These are phyloP conservation scores for Colletotrichum plurivorum DNA, from an alignment of 2,329 filamentous ascomycete species.

Conservation along the genomic window DNA sequence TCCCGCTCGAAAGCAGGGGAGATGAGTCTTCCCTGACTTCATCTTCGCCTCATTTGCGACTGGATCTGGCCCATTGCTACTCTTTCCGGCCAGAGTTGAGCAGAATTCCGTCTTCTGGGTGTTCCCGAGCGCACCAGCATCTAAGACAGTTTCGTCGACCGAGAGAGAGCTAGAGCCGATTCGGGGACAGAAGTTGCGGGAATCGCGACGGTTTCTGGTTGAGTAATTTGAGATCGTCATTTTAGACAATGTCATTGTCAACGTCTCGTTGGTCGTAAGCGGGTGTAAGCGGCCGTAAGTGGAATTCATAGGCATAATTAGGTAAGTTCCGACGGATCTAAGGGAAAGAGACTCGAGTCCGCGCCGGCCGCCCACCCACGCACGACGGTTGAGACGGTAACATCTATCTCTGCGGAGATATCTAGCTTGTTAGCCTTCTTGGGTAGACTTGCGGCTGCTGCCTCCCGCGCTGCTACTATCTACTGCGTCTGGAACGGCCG, in stretches of 20 bases:
- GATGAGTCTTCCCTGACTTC: slow-evolving; percentile 8
- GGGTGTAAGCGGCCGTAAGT: neutral
- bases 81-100: slow-evolving; percentile 25
- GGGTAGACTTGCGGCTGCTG: neutral
- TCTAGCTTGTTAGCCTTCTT: neutral
- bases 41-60: slow-evolving; percentile 10
- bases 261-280: neutral
- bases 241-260: slow-evolving; percentile 32
- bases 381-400: slow-evolving; percentile 29
- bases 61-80: slow-evolving; percentile 19
- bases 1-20: slow-evolving; percentile 10
- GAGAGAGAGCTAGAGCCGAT: slow-evolving; percentile 13
- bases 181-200: slow-evolving; percentile 1
- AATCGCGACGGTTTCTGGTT: neutral
- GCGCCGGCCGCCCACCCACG: slow-evolving; percentile 8
- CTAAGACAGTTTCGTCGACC: slow-evolving; percentile 33
- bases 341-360: too few species aligned
- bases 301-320: neutral
- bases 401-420: neutral
- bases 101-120: neutral
- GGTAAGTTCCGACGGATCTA: slow-evolving; percentile 1
- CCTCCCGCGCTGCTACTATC: neutral
- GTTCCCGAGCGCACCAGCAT: neutral
- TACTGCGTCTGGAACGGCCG: neutral
- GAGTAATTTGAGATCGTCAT: slow-evolving; percentile 7